A percentile compares a stretch with the other conserved stretches of the same genome.
Evolutionary conservation across 176 grass and related monocot species (phyloP).

Genomic region (Oryza meyeriana): DNA sequence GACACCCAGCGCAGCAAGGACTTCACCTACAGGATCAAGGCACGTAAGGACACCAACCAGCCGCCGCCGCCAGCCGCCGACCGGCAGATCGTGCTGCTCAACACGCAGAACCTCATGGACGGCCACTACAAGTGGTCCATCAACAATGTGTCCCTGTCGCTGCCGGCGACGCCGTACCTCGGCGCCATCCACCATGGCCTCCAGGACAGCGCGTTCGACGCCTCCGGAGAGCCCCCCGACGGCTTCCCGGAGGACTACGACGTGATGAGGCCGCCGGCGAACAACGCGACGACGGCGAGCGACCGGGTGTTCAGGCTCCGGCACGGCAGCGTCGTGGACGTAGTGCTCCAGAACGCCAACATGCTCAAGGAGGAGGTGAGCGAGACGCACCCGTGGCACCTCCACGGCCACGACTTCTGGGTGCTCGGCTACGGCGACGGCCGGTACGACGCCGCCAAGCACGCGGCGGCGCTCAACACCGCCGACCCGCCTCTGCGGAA

Average conservation of each 20-base stretch:
- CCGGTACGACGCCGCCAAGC: not conserved
- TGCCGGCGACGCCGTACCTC: slow-evolving; percentile 38
- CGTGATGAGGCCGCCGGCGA: not conserved
- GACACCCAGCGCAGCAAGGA: not conserved
- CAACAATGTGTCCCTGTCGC: slow-evolving; percentile 34
- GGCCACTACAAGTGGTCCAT: slow-evolving; percentile 23
- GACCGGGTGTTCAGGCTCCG: slow-evolving; percentile 12
- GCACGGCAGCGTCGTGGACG: slow-evolving; percentile 41
- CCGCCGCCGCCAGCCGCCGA: not conserved
- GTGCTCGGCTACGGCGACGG: slow-evolving; percentile 78
- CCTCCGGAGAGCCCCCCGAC: not conserved
- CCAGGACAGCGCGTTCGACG: slow-evolving; percentile 13
- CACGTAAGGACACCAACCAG: not conserved
- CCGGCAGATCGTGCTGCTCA: slow-evolving; percentile 30
- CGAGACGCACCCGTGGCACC: slow-evolving; percentile 81
- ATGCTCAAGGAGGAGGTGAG: slow-evolving; percentile 26
- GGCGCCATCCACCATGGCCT: slow-evolving; percentile 13
- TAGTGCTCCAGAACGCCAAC: slow-evolving; percentile 86
- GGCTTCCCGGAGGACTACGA: not conserved
- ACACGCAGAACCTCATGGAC: not conserved
- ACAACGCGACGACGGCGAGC: not conserved
- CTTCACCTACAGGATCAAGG: not conserved
- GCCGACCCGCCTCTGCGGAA: slow-evolving; percentile 71
- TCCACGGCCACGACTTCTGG: slow-evolving; percentile 90
- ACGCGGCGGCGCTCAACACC: slow-evolving; percentile 44